Base-by-base conservation (phyloP, 306 rosid species). In the Medicago lupulina region DNA sequence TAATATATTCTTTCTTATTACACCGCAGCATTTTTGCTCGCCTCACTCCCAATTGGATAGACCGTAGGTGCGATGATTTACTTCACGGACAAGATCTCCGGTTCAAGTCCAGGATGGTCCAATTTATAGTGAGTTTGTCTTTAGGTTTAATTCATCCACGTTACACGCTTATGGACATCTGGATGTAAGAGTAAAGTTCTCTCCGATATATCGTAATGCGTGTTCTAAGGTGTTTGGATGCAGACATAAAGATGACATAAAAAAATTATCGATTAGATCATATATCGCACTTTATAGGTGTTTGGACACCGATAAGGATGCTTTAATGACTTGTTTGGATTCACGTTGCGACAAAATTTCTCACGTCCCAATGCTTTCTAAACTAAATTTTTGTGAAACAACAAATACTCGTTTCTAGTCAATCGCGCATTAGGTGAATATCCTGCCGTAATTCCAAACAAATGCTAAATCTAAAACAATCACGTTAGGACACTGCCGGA, bases 21-120 rank as follows among this genome's bases (percentile, higher is more conserved):
- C 44, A 51, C 25, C 46, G 49, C 49, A 70, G 15, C 74, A 69
- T 65, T 65, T 65, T 40, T 10, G 64, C 39, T 23, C 9, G 9
- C 38, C 16, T 46, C 51, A 4, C 51, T 46, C 51, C 51, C 16
- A 13, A 46, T 46, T 46, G n/a, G 51, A 46, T 46, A 46, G 51
- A 46, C 51, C 5, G 51, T 13, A 46, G 51, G 51, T 13, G n/a
- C 16, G 51, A 46, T 46, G 51, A 46, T 12, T 46, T 46, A 12
- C 51, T 46, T 46, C 51, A 13, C 51, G 5, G 16, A 6, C 5
- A n/a, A 46, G n/a, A 6, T 46, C 16, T 46, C 14, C 15, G 16
- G 51, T 13, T 46, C 51, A 46, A 46, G 16, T 13, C 16, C 51
- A 46, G 6, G 15, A 46, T 46, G 16, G 51, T 4, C 50, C n/a